These are phyloP conservation scores for Pseudogymnoascus sp. DNA, from an alignment of 2,329 filamentous ascomycete genomes.

Conservation along the genomic window DNA sequence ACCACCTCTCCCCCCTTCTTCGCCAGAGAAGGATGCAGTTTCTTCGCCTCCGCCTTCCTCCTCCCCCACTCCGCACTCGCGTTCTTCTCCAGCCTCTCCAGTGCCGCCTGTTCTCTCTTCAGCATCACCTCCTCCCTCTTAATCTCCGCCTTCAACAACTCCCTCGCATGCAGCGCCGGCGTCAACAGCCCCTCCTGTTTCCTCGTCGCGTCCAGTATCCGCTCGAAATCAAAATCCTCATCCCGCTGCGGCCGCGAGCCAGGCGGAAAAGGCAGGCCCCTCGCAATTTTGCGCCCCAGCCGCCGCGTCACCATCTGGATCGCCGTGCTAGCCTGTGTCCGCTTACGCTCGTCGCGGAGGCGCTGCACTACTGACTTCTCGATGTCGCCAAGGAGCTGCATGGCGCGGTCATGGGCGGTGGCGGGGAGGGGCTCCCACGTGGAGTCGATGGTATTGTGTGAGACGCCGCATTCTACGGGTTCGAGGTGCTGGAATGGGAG, in stretches of 20 bases:
- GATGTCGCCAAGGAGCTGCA: constrained; percentile 48
- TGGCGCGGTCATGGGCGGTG: constrained; percentile 48
- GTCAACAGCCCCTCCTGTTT: constrained; percentile 52
- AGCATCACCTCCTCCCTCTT: constrained; percentile 48
- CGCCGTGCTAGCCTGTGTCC: constrained; percentile 41
- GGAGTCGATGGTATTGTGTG: constrained; percentile 57
- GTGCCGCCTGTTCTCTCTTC: constrained; percentile 45
- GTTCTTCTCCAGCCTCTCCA: constrained; percentile 47
- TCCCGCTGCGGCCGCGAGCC: constrained; percentile 41
- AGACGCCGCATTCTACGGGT: constrained; percentile 45
- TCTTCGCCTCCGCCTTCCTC: constrained; percentile 38
- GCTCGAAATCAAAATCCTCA: constrained; percentile 59
- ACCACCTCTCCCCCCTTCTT: constrained; percentile 16
- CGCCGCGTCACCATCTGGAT: constrained; percentile 48
- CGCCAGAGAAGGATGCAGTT: constrained; percentile 25
- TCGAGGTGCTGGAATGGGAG: constrained; percentile 45
- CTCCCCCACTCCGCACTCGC: constrained; percentile 46
- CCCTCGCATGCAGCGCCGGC: constrained; percentile 54
- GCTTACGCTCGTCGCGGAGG: constrained; percentile 38
- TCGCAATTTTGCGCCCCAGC: constrained; percentile 50
- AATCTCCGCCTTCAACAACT: constrained; percentile 52
- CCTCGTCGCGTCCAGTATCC: constrained; percentile 51
- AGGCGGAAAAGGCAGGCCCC: constrained; percentile 60
- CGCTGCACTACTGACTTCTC: constrained; percentile 56
- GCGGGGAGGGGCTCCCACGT: constrained; percentile 57